Conservation (phyloP, 805 yeast genomes). For the Ogataea thermomethanolica region DNA sequence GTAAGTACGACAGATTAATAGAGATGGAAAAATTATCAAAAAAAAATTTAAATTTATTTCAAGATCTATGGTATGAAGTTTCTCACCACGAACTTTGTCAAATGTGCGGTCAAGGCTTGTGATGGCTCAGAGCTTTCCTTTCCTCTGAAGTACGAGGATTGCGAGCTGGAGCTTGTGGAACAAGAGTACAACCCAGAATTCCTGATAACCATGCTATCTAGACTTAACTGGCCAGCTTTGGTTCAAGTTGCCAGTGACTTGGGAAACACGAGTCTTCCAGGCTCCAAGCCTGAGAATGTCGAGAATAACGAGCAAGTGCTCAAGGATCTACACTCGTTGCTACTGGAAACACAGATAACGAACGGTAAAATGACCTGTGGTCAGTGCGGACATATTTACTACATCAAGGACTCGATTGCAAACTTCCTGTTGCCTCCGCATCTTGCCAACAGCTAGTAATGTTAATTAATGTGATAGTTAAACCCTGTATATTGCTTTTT, state of each 20-base stretch:
- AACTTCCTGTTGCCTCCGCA: constrained; percentile 94
- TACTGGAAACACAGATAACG: constrained; percentile 79
- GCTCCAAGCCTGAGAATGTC: constrained; percentile 53
- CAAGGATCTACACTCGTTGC: constrained; percentile 69
- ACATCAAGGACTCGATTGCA: constrained; percentile 90
- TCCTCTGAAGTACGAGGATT: constrained; percentile 68
- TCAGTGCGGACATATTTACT: constrained; percentile 82
- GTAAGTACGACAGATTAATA: not conserved
- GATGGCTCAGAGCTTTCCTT: constrained; percentile 70
- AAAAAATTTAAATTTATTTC: not conserved
- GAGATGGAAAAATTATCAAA: constrained; percentile 1
- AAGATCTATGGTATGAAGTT: constrained; percentile 61
- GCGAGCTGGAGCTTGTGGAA: constrained; percentile 72
- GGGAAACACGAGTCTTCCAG: constrained; percentile 61
- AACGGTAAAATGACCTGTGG: constrained; percentile 90
- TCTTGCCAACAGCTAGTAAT: constrained; percentile 44
- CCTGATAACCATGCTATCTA: constrained; percentile 66
- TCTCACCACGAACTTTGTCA: constrained; percentile 93
- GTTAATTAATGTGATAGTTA: not conserved
- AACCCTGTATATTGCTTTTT: not conserved
- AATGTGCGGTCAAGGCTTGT: constrained; percentile 85
- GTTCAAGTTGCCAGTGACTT: constrained; percentile 71
- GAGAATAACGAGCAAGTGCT: constrained; percentile 50
- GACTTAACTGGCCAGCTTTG: constrained; percentile 88
- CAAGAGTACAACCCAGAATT: constrained; percentile 83